Conservation (phyloP, 2,329 filamentous ascomycete species). For the Fusarium pseudograminearum region DNA sequence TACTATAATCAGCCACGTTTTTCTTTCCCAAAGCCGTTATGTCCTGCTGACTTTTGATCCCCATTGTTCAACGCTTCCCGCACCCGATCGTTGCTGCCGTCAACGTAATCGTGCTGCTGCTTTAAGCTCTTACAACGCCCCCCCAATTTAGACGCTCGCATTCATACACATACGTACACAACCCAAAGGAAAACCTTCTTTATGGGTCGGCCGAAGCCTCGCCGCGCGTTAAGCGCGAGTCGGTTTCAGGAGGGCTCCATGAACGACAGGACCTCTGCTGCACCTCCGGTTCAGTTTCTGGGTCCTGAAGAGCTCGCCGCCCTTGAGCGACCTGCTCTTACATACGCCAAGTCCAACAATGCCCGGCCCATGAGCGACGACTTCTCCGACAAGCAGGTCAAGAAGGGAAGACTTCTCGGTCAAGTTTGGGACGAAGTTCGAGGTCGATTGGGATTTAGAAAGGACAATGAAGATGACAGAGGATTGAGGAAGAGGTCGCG, state of each 20-base stretch:
- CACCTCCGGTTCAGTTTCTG: conserved; percentile 76
- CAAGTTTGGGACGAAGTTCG: conserved; percentile 57
- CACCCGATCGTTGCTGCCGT: neutral
- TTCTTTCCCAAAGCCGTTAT: conserved; percentile 14
- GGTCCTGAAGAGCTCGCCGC: conserved; percentile 54
- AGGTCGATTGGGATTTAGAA: conserved; percentile 49
- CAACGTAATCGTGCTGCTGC: conserved; percentile 29
- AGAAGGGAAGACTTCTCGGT: conserved; percentile 51
- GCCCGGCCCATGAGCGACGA: conserved; percentile 47
- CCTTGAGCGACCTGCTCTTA: conserved; percentile 47
- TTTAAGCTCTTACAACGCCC: conserved; percentile 7
- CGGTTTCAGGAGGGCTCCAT: conserved; percentile 85
- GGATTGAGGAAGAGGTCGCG: conserved; percentile 41
- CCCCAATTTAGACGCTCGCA: conserved; percentile 19
- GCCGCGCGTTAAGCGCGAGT: conserved; percentile 56
- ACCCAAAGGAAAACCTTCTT: conserved; percentile 6
- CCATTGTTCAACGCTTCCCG: conserved; percentile 18
- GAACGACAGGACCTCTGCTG: conserved; percentile 81
- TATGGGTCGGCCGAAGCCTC: conserved; percentile 51
- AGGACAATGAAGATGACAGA: conserved; percentile 45
- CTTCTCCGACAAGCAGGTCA: conserved; percentile 50
- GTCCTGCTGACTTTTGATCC: conserved; percentile 12
- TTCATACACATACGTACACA: conserved; percentile 22
- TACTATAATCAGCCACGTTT: conserved; percentile 29
- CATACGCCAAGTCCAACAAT: conserved; percentile 26